Conservation (phyloP, 192 early-diverging fungal genomes). For the Entomortierella lignicola region DNA sequence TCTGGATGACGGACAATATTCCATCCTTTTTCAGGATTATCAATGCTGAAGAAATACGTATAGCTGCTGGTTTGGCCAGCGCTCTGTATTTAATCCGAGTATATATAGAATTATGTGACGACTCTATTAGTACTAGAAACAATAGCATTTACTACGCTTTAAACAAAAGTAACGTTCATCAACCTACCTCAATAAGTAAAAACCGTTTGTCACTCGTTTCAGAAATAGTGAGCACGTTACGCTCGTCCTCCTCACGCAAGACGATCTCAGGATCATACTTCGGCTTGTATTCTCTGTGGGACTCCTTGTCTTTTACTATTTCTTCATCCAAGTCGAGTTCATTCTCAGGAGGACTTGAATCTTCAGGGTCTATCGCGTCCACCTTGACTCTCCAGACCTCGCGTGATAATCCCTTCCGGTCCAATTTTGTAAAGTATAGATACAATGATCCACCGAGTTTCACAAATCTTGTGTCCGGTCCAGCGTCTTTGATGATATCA, state of each 20-base stretch:
- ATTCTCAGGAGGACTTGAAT: too few species aligned
- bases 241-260: constrained; percentile 28
- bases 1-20: constrained; percentile 16
- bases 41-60: constrained; percentile 31
- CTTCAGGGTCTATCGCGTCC: not conserved
- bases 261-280: constrained; percentile 22
- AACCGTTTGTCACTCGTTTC: constrained; percentile 27
- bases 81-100: constrained; percentile 14
- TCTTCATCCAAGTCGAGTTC: not conserved
- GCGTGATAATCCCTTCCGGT: constrained; percentile 28
- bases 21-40: constrained; percentile 28
- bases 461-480: constrained; percentile 23
- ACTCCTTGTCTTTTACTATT: not conserved
- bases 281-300: not conserved
- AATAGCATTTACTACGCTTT: not conserved
- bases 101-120: not conserved
- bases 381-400: constrained; percentile 42
- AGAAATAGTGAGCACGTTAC: constrained; percentile 12
- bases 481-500: constrained; percentile 20
- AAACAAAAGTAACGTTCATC: not conserved
- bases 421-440: constrained; percentile 36
- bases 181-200: constrained; percentile 28
- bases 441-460: constrained; percentile 19
- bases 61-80: constrained; percentile 22
- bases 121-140: not conserved